Percentiles rank a stretch among this genome's conserved stretches.
phyloP scores from a whole-genome alignment of 164 flowering plant genomes.

The Taxillus chinensis region DNA sequence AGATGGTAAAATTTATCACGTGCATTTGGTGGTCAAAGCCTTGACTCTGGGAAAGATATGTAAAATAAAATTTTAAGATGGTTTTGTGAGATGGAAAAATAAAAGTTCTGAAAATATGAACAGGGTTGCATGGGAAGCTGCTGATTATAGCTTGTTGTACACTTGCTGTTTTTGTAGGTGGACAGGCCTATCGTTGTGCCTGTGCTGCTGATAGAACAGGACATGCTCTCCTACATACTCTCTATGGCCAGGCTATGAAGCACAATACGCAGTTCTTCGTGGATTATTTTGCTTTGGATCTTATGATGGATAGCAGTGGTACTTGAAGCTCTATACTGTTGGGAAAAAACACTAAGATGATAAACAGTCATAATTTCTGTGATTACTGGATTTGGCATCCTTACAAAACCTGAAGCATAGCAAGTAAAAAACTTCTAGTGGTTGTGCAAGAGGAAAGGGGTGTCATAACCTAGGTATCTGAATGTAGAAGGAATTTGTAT shows the following conservation, averaged over 20 bases:
- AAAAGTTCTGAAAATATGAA: too few species aligned
- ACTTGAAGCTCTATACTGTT: slow-evolving; percentile 9
- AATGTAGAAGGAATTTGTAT: too few species aligned
- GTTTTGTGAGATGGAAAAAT: too few species aligned
- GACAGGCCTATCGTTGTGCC: slow-evolving; percentile 99
- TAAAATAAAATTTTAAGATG: slow-evolving; percentile 2
- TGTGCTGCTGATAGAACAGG: slow-evolving; percentile 99
- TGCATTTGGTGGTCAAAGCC: slow-evolving; percentile 98
- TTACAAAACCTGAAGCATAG: too few species aligned
- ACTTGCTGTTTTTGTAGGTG: slow-evolving; percentile 46
- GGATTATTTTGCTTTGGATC: slow-evolving; percentile 93
- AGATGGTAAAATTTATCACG: slow-evolving; percentile 94
- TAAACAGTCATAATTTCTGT: too few species aligned
- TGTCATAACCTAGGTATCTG: too few species aligned
- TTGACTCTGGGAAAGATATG: slow-evolving; percentile 90
- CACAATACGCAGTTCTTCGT: slow-evolving; percentile 97
- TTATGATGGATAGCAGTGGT: slow-evolving; percentile 81
- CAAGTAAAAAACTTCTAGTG: too few species aligned
- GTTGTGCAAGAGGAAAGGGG: too few species aligned
- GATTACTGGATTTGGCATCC: too few species aligned
- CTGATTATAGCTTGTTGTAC: slow-evolving; percentile 11
- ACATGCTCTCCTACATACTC: slow-evolving; percentile 87
- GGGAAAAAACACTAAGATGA: too few species aligned
- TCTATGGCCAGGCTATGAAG: slow-evolving; percentile 97
- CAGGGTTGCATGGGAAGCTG: neutral